Base-by-base conservation (phyloP, 2,329 filamentous ascomycete species). In the Claviceps cyperi region DNA sequence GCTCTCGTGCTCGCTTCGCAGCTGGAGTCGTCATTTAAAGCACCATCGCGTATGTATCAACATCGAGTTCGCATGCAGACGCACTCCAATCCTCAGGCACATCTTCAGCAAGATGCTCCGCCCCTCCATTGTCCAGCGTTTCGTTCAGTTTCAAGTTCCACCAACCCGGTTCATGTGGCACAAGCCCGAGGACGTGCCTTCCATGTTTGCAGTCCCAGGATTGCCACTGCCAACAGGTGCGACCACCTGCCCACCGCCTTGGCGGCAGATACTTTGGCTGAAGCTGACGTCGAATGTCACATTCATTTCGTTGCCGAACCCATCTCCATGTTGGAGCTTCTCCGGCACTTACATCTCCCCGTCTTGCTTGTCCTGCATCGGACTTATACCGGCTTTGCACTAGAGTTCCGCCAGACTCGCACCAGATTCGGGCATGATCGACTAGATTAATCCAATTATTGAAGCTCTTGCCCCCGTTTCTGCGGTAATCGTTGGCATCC, bases 191-290 rank as follows among this genome's bases (percentile, higher is more conserved):
- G 43, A 19, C 28, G 22, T 46, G 43, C 43, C 43, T 43, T 41
- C 38, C 28, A 28, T 43, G 17, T 24, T 36, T 43, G 41, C 24
- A 43, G 11, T n/a, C 13, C 43, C 43, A 28, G 22, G 17, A 15
- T 32, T 43, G 44, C 35, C 44, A 32, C 47, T 43, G 47, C 40
- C n/a, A 38, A 47, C 49, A 48, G 14, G 50, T 49, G 28, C 9
- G 9, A 46, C 48, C 48, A 48, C 46, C 45, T 52, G 46, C 48
- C 46, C 49, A 39, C 37, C 40, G 21, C 32, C 41, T 43, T 22
- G 43, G 19, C 39, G 43, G 50, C 43, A 47, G 38, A n/a, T 52
- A 43, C 28, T 44, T 40, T 17, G 35, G 38, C 50, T 52, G 37
- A 19, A 43, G 36, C 37, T 44, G 19, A 46, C n/a, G 8, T 15